Base-by-base conservation (phyloP, 1,139 yeast species). In the Yamadazyma dushanensis region DNA sequence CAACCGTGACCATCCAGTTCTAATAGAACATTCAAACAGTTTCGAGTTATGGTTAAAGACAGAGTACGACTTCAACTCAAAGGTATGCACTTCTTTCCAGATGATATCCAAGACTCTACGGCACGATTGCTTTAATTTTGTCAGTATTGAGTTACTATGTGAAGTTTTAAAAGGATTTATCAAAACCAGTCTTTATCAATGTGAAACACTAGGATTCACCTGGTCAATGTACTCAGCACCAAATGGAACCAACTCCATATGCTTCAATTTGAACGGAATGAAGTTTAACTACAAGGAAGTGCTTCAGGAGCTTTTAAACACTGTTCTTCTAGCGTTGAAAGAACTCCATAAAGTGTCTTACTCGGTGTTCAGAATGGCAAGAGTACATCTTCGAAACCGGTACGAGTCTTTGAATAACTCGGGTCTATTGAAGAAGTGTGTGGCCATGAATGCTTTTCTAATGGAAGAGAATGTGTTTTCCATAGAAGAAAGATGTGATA, bases 401-500 rank as follows among this genome's bases (percentile, higher is more conserved):
- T 78, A 77, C 47, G 63, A 61, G 13, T 53, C 54, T 2, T 51
- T 79, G 4, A 50, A 56, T 3, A 58, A 59, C 5, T 62, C 63
- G 17, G 51, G 50, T 31, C 70, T 83, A 2, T 54, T 76, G 1
- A 54, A 61, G 16, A 56, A 71, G 40, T 71, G 75, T 0, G 52
- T 75, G 4, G 66, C 77, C 3, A 76, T 76, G 0, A 54, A 78
- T 0, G 56, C 73, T 2, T 57, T 73, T n/a, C 57, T 73, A 0
- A 44, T 81, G 26, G 90, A 83, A 43, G 71, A 73, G 37, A 57
- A 65, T 32, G 63, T 76, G 16, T 78, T 77, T 76, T 49, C 68
- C 1, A 36, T 78, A 3, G 73, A 75, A 20, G 75, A 76, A 29
- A 61, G 85, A 47, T 44, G 73, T 4, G 74, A 34, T 27, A 57